Evolutionary conservation across 441 rosid species (phyloP).

Genomic region (Bocquillonia castaneifolia): DNA sequence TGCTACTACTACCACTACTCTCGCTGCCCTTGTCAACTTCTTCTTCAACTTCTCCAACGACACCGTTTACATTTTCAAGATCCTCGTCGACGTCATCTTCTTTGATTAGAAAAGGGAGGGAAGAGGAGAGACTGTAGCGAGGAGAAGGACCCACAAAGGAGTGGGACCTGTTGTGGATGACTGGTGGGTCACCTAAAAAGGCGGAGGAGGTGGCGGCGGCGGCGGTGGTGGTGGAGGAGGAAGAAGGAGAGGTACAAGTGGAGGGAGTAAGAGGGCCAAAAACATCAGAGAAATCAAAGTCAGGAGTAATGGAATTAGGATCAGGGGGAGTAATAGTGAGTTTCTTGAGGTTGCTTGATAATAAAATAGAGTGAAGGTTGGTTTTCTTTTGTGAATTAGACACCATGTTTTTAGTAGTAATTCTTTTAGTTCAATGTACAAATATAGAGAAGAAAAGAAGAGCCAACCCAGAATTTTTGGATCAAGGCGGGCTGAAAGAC

Average conservation of each 20-base stretch:
- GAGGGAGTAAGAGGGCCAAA: constrained; percentile 45
- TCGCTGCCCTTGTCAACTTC: constrained; percentile 11
- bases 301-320: constrained; percentile 24
- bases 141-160: constrained; percentile 77
- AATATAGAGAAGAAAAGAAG: neutral
- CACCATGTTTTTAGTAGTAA: constrained; percentile 20
- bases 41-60: neutral
- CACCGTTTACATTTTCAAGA: too few relatives aligned
- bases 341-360: constrained; percentile 48
- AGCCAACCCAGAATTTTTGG: constrained; percentile 12
- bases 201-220: constrained; percentile 22
- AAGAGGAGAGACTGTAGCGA: constrained; percentile 43
- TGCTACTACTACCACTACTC: neutral
- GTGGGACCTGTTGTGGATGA: constrained; percentile 64
- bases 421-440: neutral
- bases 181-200: constrained; percentile 38
- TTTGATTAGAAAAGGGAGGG: constrained; percentile 45
- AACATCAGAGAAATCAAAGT: constrained; percentile 54
- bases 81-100: constrained; percentile 35
- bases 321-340: constrained; percentile 51
- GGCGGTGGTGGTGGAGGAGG: constrained; percentile 12
- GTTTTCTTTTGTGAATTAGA: constrained; percentile 43
- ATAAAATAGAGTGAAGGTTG: constrained; percentile 39
- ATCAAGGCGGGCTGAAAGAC: constrained; percentile 8
- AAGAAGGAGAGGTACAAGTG: constrained; percentile 8